Conservation (phyloP, 2,329 filamentous ascomycete genomes). For the Epichloe uncinata region DNA sequence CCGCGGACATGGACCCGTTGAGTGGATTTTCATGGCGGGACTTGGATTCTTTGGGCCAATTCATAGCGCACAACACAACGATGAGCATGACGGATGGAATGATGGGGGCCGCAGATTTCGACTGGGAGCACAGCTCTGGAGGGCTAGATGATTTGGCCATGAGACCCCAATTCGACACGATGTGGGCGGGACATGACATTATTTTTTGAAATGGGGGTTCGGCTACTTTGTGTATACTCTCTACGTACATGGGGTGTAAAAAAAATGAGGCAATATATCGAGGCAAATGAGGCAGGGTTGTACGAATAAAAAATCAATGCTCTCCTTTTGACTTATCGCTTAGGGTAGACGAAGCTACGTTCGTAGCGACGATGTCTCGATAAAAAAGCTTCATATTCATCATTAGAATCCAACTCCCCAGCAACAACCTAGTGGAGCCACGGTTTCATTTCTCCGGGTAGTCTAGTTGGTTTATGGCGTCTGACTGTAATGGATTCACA, state of each 20-base stretch:
- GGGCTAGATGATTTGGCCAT: constrained; percentile 10
- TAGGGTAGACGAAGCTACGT: no score
- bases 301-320: background rate
- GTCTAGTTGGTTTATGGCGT: constrained; percentile 19
- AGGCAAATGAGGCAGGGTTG: background rate
- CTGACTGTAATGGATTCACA: constrained; percentile 14
- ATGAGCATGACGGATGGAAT: constrained; percentile 13
- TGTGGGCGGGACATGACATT: constrained; percentile 12
- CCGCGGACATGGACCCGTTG: constrained; percentile 27
- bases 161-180: constrained; percentile 9
- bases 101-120: constrained; percentile 14
- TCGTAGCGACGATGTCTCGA: background rate
- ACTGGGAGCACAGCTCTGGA: constrained; percentile 13
- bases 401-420: no score
- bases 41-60: constrained; percentile 45
- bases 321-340: background rate
- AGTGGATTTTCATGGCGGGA: constrained; percentile 51
- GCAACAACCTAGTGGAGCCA: background rate
- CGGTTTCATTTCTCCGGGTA: constrained; percentile 11
- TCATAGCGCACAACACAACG: constrained; percentile 20
- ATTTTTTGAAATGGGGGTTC: constrained; percentile 6
- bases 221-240: background rate
- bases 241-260: background rate
- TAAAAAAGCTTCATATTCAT: background rate
- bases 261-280: no score